A percentile compares a stretch with the other conserved stretches of the same genome.
phyloP scores from a whole-genome alignment of 2,329 filamentous ascomycete species.

The Aspergillus versicolor region DNA sequence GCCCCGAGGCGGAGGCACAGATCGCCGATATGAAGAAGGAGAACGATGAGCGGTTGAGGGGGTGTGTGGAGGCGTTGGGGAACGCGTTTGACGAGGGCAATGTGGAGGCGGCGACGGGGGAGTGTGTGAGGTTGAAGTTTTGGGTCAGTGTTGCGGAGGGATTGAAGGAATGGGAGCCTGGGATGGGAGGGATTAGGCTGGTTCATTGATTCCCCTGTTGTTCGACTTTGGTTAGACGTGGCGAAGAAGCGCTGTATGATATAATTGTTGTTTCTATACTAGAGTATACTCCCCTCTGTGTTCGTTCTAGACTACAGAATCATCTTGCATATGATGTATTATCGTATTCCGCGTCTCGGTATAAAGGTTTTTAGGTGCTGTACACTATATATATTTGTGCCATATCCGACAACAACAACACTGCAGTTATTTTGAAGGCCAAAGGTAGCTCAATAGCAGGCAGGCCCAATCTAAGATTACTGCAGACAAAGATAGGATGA shows the following conservation, averaged over 20 bases:
- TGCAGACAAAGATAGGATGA: not conserved
- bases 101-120: constrained; percentile 63
- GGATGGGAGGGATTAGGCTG: constrained; percentile 58
- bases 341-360: no score
- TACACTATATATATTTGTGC: no score
- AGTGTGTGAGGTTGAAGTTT: constrained; percentile 79
- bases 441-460: no score
- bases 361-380: no score
- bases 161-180: constrained; percentile 79
- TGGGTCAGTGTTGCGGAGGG: constrained; percentile 86
- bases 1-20: constrained; percentile 52
- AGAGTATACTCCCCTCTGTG: not conserved
- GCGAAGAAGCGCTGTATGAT: not conserved
- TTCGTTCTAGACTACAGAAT: not conserved
- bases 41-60: constrained; percentile 67
- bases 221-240: not conserved
- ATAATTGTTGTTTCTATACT: not conserved
- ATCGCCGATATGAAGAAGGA: constrained; percentile 65
- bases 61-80: constrained; percentile 63
- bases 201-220: constrained; percentile 48
- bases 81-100: constrained; percentile 66
- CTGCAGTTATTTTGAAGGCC: no score
- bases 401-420: no score
- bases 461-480: not conserved
- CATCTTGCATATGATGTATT: not conserved